A percentile compares a stretch with the other conserved stretches of the same genome.
Conservation (phyloP, 306 rosid genomes). For the Psophocarpus tetragonolobus region DNA sequence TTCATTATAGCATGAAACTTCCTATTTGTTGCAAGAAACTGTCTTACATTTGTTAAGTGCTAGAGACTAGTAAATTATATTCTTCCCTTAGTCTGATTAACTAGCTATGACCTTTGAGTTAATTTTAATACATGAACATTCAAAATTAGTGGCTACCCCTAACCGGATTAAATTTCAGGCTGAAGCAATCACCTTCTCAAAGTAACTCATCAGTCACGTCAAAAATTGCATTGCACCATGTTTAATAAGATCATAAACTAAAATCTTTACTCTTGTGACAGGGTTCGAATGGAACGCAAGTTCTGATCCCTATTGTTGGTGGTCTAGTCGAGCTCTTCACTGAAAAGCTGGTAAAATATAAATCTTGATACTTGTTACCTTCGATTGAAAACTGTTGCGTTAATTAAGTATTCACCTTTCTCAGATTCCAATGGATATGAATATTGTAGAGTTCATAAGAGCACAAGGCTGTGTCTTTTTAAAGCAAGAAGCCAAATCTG, state of each 20-base stretch:
- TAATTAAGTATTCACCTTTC: conserved; percentile 22
- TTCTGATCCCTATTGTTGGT: conserved; percentile 62
- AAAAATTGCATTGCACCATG: background rate
- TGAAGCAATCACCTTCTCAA: conserved; percentile 8
- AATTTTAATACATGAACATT: background rate
- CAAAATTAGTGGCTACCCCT: background rate
- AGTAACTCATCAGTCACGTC: background rate
- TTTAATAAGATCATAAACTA: conserved; percentile 17
- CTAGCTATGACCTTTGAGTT: background rate
- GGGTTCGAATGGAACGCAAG: conserved; percentile 68
- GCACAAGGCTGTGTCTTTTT: conserved; percentile 45
- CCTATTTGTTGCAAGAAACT: background rate
- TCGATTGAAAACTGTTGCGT: conserved; percentile 2
- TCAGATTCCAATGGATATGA: conserved; percentile 63
- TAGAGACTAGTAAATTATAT: background rate
- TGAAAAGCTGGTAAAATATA: conserved; percentile 51
- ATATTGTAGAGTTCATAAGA: conserved; percentile 52
- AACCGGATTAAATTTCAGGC: background rate
- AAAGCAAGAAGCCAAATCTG: conserved; percentile 46
- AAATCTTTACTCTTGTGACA: conserved; percentile 30
- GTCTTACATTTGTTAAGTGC: background rate
- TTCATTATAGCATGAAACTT: background rate
- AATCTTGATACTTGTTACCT: background rate
- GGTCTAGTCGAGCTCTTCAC: conserved; percentile 82
- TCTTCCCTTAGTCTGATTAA: background rate